phyloP scores from a whole-genome alignment of 2,329 filamentous ascomycete genomes.

The Xylariales sp. region DNA sequence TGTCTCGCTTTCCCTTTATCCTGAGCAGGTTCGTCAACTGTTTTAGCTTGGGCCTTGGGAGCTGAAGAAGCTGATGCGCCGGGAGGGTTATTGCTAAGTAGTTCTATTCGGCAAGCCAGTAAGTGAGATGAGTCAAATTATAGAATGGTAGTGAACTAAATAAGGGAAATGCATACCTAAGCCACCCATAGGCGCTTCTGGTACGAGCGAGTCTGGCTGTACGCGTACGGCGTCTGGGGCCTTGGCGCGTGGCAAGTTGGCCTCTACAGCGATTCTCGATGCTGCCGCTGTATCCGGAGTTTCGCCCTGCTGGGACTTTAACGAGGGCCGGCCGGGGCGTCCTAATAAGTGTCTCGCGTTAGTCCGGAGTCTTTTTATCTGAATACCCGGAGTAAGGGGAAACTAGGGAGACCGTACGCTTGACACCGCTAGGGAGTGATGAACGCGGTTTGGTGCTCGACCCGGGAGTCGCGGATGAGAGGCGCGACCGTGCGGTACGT shows the following conservation, averaged over 20 bases:
- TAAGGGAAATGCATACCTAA: constrained; percentile 38
- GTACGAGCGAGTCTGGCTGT: constrained; percentile 36
- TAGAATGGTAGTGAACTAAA: background rate
- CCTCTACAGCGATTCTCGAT: constrained; percentile 35
- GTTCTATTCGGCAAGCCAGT: constrained; percentile 19
- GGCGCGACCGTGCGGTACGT: constrained; percentile 41
- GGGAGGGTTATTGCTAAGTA: constrained; percentile 19
- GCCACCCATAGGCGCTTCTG: constrained; percentile 47
- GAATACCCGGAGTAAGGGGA: background rate
- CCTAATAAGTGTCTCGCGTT: constrained; percentile 35
- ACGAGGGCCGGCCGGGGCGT: constrained; percentile 40
- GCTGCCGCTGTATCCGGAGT: constrained; percentile 17
- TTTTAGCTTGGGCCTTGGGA: constrained; percentile 22
- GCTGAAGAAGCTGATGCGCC: constrained; percentile 9
- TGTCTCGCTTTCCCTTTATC: constrained; percentile 38
- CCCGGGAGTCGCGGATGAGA: constrained; percentile 42
- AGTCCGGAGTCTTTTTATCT: constrained; percentile 13
- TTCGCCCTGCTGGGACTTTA: constrained; percentile 31
- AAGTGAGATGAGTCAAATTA: constrained; percentile 6
- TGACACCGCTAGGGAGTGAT: constrained; percentile 35
- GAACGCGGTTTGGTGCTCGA: constrained; percentile 38
- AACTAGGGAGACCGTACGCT: constrained; percentile 35
- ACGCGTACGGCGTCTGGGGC: constrained; percentile 36
- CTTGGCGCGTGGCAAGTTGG: constrained; percentile 38
- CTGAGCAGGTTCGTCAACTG: constrained; percentile 19